A percentile compares a stretch with the other conserved stretches of the same genome.
Conservation (phyloP, 768 basidiomycete genomes). For the Kwoniella pini region DNA sequence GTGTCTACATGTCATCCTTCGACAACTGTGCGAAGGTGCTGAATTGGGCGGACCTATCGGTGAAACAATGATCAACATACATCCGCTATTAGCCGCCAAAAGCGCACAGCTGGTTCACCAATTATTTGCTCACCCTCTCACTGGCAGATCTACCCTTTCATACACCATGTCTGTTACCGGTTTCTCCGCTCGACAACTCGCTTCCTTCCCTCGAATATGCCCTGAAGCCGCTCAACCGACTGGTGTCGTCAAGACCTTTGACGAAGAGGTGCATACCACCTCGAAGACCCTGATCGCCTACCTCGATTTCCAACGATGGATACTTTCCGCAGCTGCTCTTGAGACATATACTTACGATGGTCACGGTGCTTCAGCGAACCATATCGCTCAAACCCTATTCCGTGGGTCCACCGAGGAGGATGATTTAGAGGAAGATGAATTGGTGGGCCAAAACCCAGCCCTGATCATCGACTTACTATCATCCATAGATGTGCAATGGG, state of each 20-base stretch:
- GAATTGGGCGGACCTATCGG: slow-evolving; percentile 59
- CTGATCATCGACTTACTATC: slow-evolving; percentile 85
- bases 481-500: slow-evolving; percentile 85
- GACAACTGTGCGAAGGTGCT: slow-evolving; percentile 71
- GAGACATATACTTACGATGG: slow-evolving; percentile 84
- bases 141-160: slow-evolving; percentile 75
- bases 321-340: slow-evolving; percentile 80
- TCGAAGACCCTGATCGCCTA: slow-evolving; percentile 67
- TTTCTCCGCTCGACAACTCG: slow-evolving; percentile 86
- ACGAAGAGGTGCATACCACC: slow-evolving; percentile 30
- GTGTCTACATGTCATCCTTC: slow-evolving; percentile 77
- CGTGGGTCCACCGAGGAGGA: slow-evolving; percentile 59
- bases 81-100: slow-evolving; percentile 80
- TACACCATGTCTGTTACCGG: slow-evolving; percentile 85
- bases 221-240: slow-evolving; percentile 16
- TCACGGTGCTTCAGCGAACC: slow-evolving; percentile 66
- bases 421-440: slow-evolving; percentile 57
- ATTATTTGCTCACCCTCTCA: slow-evolving; percentile 80
- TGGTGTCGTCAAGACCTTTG: slow-evolving; percentile 16
- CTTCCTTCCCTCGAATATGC: slow-evolving; percentile 39
- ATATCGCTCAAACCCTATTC: slow-evolving; percentile 79
- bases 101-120: slow-evolving; percentile 81
- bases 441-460: slow-evolving; percentile 67
- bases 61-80: slow-evolving; percentile 44
- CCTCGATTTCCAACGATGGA: slow-evolving; percentile 77